Base-by-base conservation (phyloP, 2,329 filamentous ascomycete genomes). In the Ceratocystis ficicola region DNA sequence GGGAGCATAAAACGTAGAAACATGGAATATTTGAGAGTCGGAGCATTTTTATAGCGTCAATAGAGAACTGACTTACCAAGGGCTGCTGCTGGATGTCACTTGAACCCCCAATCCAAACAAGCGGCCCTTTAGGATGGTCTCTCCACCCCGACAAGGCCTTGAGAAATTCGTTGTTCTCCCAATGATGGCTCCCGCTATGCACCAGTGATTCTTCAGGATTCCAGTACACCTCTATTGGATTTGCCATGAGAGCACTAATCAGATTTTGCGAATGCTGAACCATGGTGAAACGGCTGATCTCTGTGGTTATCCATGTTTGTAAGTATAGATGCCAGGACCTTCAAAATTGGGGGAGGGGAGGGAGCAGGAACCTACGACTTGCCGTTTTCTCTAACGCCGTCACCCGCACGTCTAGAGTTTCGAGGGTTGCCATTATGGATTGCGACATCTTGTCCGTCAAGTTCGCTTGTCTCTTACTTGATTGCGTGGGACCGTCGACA, bases 391-490 rank as follows among this genome's bases (percentile, higher is more conserved):
- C 66, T 4, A 67, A 36, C n/a, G 62, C 55, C 15, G 57, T 55
- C 17, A 67, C 46, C 20, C 66, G 44, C 30, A 20, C 44, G n/a
- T 67, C 66, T n/a, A 67, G 55, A 17, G 62, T 67, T 25, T 67
- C 62, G 2, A 67, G 57, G 1, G 66, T 62, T 20, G 66, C 66
- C 20, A 63, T 64, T 6, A 67, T 41, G n/a, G 52, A 30, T 44
- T 80, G 75, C 73, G 79, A 0, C 74, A 78, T 1, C 73, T 80
- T 0, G 73, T 81, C 1, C 80, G 80, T 67, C 73, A 79, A 17
- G 77, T 80, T 0, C 76, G 81, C 15, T 60, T 77, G 81, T 64
- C 73, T 82, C 0, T 74, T 28, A n/a, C 44, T 55, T 25, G 25
- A 5, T 30, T 57, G 44, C 1, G 12, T 6, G 52, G 12, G 12